phyloP scores from a whole-genome alignment of 257 asterid genomes.

The Forsythia viridissima region DNA sequence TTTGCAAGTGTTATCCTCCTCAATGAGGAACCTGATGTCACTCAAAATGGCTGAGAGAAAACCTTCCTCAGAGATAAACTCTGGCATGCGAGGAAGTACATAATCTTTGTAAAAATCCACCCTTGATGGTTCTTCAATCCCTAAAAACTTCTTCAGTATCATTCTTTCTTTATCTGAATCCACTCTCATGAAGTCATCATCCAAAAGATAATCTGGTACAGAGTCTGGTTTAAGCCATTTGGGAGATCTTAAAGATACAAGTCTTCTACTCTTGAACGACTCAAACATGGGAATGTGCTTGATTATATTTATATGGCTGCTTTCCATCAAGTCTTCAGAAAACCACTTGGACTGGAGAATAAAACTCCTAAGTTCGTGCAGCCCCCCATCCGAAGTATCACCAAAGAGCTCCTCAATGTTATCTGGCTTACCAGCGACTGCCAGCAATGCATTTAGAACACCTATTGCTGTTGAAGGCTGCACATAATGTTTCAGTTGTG shows the following conservation, averaged over 20 bases:
- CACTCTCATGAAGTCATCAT: constrained; percentile 75
- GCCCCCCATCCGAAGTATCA: constrained; percentile 72
- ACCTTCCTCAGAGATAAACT: constrained; percentile 54
- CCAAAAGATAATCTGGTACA: constrained; percentile 61
- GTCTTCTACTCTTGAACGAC: constrained; percentile 76
- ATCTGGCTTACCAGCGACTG: constrained; percentile 52
- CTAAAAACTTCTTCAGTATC: constrained; percentile 67
- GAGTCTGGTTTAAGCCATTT: constrained; percentile 87
- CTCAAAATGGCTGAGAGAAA: constrained; percentile 53
- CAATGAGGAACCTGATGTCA: constrained; percentile 64
- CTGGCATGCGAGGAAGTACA: constrained; percentile 69
- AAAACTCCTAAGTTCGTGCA: constrained; percentile 86
- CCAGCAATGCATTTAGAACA: constrained; percentile 68
- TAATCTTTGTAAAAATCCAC: constrained; percentile 69
- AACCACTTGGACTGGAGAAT: constrained; percentile 97
- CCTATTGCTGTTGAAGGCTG: constrained; percentile 83
- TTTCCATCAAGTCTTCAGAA: constrained; percentile 54
- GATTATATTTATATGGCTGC: constrained; percentile 55
- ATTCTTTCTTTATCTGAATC: constrained; percentile 82
- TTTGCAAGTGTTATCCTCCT: constrained; percentile 64
- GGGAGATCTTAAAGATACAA: constrained; percentile 63
- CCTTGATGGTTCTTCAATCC: constrained; percentile 65
- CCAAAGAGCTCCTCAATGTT: constrained; percentile 63
- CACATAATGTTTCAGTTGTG: constrained; percentile 66
- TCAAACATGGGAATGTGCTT: constrained; percentile 94